Evolutionary conservation across 2,329 filamentous ascomycete genomes (phyloP).

Genomic region (Xylaria sp.): DNA sequence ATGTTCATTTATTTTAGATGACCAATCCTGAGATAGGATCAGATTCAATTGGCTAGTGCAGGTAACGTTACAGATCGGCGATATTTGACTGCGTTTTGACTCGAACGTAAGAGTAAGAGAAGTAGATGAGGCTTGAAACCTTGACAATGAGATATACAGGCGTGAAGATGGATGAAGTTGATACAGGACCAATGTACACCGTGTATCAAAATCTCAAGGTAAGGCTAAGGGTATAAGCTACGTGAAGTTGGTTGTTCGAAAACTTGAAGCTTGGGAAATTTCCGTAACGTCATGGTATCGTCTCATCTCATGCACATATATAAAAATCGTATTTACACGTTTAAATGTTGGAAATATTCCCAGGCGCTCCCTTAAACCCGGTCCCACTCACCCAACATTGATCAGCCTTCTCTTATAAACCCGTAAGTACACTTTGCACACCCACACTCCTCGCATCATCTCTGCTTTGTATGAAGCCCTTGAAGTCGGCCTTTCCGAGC

Average conservation of each 20-base stretch:
- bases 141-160: background rate
- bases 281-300: constrained; percentile 21
- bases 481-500: constrained; percentile 76
- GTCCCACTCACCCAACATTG: background rate
- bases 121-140: background rate
- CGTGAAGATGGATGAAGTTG: background rate
- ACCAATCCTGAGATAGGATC: background rate
- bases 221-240: background rate
- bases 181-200: background rate
- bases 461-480: constrained; percentile 83
- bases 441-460: constrained; percentile 85
- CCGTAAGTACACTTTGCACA: constrained; percentile 83
- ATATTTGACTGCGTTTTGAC: background rate
- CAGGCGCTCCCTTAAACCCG: background rate
- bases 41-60: background rate
- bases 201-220: background rate
- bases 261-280: background rate
- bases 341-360: background rate
- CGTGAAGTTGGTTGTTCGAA: background rate
- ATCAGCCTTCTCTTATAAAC: constrained; percentile 56
- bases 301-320: constrained; percentile 18
- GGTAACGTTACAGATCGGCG: background rate
- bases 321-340: constrained; percentile 20
- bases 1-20: background rate
- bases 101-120: background rate